Evolutionary conservation across 306 rosid species (phyloP).

Genomic region (Rosa rugosa): DNA sequence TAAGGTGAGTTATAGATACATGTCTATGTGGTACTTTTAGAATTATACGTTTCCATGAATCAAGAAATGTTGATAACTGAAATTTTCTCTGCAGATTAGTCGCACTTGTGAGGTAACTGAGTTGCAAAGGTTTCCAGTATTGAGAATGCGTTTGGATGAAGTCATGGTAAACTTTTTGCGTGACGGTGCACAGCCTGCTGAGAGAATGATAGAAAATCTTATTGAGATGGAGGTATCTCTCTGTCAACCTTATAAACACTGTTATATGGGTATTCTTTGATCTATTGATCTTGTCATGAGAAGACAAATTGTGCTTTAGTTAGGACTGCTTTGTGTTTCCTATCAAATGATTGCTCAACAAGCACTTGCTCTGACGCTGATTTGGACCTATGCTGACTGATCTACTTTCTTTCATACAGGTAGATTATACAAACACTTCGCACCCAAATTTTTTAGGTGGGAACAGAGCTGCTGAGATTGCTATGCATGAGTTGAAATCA

Average conservation of each 20-base stretch:
- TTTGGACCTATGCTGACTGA: constrained; percentile 16
- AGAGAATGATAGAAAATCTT: constrained; percentile 46
- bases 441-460: constrained; percentile 48
- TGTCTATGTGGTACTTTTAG: not conserved
- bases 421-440: constrained; percentile 46
- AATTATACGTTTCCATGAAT: constrained; percentile 3
- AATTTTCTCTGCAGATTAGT: constrained; percentile 37
- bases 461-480: constrained; percentile 44
- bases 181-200: constrained; percentile 39
- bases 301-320: not conserved
- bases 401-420: constrained; percentile 21
- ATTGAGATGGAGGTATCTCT: constrained; percentile 48
- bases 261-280: not conserved
- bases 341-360: not conserved
- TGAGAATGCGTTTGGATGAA: constrained; percentile 44
- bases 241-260: not conserved
- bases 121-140: constrained; percentile 40
- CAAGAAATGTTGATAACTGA: constrained; percentile 11
- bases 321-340: not conserved
- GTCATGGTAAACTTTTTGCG: constrained; percentile 36
- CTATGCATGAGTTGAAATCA: constrained; percentile 35
- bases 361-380: not conserved
- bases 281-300: not conserved
- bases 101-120: constrained; percentile 31
- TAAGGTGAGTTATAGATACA: constrained; percentile 26